Evolutionary conservation across 1,284 basidiomycete genomes (phyloP).

Genomic region (Boletellus sp.): DNA sequence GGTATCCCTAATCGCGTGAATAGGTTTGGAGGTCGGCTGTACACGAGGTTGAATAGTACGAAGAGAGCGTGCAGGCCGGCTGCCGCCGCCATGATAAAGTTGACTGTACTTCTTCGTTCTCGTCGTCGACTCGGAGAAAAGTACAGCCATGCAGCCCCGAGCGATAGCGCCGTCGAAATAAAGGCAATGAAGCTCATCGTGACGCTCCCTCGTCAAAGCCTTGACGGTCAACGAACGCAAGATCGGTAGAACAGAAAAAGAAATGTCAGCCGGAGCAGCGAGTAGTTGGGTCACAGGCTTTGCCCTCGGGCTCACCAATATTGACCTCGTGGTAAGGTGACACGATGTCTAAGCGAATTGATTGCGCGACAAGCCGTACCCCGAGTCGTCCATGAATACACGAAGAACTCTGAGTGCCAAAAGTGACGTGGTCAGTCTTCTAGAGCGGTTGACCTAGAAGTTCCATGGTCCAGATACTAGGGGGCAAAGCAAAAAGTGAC

Average conservation of each 20-base stretch:
- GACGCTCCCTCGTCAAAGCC: too few relatives aligned
- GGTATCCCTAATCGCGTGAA: conserved; percentile 55
- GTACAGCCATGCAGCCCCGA: conserved; percentile 22
- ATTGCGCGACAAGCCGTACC: too few relatives aligned
- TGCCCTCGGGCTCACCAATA: not conserved
- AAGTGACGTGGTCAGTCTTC: too few relatives aligned
- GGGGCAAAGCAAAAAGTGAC: too few relatives aligned
- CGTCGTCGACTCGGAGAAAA: conserved; percentile 9
- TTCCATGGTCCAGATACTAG: too few relatives aligned
- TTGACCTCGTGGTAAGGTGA: too few relatives aligned
- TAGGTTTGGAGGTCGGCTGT: conserved; percentile 56
- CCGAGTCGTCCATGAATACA: too few relatives aligned
- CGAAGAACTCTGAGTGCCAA: too few relatives aligned
- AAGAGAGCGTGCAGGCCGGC: conserved; percentile 56
- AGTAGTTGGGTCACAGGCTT: not conserved
- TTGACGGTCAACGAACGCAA: not conserved
- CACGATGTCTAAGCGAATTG: too few relatives aligned
- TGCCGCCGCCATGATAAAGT: conserved; percentile 20
- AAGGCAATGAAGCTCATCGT: conserved; percentile 5
- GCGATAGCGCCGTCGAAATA: conserved; percentile 14
- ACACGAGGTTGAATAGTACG: conserved; percentile 46
- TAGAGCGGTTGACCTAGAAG: too few relatives aligned
- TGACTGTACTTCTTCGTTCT: not conserved
- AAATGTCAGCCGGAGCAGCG: too few relatives aligned
- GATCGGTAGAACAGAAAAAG: too few relatives aligned